These are phyloP conservation scores for Penicillium fimorum DNA, from an alignment of 495 filamentous ascomycete genomes.

Conservation along the genomic window DNA sequence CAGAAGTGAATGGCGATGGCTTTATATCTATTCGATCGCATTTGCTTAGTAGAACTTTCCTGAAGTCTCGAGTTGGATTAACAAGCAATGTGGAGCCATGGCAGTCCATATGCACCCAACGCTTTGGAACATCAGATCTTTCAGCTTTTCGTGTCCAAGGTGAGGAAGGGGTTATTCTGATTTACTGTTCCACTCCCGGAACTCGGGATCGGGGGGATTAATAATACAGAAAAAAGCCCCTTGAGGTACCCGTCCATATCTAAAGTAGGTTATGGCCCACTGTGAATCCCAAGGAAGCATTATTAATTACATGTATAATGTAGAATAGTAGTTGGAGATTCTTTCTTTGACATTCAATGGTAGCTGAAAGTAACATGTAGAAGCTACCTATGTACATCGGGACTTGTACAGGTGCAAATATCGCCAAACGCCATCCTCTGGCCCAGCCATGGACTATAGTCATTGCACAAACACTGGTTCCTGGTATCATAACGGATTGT, in stretches of 20 bases:
- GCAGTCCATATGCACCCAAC: neutral
- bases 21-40: neutral
- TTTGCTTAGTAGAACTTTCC: neutral
- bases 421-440: slow-evolving; percentile 9
- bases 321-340: neutral
- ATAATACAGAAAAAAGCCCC: neutral
- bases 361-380: neutral
- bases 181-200: neutral
- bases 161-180: neutral
- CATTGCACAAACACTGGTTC: neutral
- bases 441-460: slow-evolving; percentile 4
- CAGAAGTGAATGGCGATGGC: neutral
- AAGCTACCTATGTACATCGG: neutral
- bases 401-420: neutral
- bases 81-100: neutral
- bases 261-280: no score
- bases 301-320: no score
- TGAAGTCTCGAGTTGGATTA: neutral
- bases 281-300: no score
- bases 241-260: no score
- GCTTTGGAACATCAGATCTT: neutral
- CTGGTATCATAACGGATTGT: slow-evolving; percentile 12
- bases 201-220: neutral
- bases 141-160: neutral
- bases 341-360: neutral